These are phyloP conservation scores for Penicillium sp. DNA, from an alignment of 2,329 filamentous ascomycete genomes.

Conservation along the genomic window DNA sequence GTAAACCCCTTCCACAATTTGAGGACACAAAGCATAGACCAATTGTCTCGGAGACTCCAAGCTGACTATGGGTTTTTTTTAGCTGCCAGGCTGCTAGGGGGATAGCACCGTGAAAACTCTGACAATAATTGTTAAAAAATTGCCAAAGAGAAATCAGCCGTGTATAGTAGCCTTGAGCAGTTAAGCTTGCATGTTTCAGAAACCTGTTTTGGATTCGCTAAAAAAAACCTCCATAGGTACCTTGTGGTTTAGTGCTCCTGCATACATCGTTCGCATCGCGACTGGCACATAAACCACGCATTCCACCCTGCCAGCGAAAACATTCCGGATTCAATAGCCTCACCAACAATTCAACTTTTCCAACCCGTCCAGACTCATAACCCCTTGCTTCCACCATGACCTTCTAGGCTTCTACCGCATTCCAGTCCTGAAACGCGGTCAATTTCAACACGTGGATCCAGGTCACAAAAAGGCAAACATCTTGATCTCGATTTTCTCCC, in stretches of 20 bases:
- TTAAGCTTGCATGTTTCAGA: neutral
- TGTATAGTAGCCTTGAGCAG: neutral
- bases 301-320: neutral
- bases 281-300: neutral
- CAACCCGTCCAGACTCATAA: neutral
- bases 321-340: neutral
- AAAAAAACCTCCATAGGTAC: neutral
- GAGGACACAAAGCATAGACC: conserved; percentile 6
- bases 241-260: neutral
- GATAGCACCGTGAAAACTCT: neutral
- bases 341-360: too few species aligned
- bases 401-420: conserved; percentile 1
- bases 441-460: conserved; percentile 14
- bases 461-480: conserved; percentile 31
- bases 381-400: conserved; percentile 1
- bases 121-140: neutral
- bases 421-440: conserved; percentile 6
- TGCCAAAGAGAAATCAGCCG: neutral
- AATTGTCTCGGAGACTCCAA: conserved; percentile 16
- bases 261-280: neutral
- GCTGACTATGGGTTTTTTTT: neutral
- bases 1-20: neutral
- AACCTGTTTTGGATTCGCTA: neutral
- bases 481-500: conserved; percentile 59
- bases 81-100: neutral